Base-by-base conservation (phyloP, 1,284 basidiomycete genomes). In the Athelia sp. region DNA sequence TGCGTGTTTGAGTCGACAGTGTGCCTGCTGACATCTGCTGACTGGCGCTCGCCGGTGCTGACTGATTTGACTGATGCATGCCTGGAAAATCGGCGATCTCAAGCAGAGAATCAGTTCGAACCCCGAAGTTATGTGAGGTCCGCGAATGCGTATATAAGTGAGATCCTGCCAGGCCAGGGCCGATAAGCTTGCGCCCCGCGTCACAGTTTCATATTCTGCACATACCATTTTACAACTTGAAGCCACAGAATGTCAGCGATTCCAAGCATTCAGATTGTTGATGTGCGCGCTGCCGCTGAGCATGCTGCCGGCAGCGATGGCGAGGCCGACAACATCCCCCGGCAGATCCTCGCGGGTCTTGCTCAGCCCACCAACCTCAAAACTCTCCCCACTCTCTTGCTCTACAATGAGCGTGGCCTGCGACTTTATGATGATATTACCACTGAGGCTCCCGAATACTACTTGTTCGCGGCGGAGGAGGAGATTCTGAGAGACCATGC, bases 331-430 rank as follows among this genome's bases (percentile, higher is more conserved):
- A 52, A 57, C 46, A 66, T 84, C 44, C 61, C 68, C 19, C 61
- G 71, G 38, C 65, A 80, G 43, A 75, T 90, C 45, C 44, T 79
- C 35, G 64, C 65, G 26, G 85, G 87, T 8, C 74, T 91, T 17
- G 67, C 66, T 46, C 73, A 70, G 21, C 75, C 83, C 2, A 50
- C 58, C 2, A 78, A 79, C 48, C 66, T 77, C 54, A 87, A 84
- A 63, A 76, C 77, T 15, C 69, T 98, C 11, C 93, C 94, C 3
- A 96, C 93, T 0, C 74, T 92, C 62, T 78, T 97, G 14, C 76
- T 97, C 10, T 97, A 97, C 67, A 84, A 94, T 58, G 90, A 95
- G 63, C 75, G 71, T 22, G 94, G 94, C 2, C 73, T 98, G 48
- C 75, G 79, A 58, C 72, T 93, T 14, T 94, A 93, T 69, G 91